A percentile compares a stretch with the other conserved stretches of the same genome.
These are phyloP conservation scores for Mycosphaerella sp. DNA, from an alignment of 2,329 filamentous ascomycete species.

Conservation along the genomic window DNA sequence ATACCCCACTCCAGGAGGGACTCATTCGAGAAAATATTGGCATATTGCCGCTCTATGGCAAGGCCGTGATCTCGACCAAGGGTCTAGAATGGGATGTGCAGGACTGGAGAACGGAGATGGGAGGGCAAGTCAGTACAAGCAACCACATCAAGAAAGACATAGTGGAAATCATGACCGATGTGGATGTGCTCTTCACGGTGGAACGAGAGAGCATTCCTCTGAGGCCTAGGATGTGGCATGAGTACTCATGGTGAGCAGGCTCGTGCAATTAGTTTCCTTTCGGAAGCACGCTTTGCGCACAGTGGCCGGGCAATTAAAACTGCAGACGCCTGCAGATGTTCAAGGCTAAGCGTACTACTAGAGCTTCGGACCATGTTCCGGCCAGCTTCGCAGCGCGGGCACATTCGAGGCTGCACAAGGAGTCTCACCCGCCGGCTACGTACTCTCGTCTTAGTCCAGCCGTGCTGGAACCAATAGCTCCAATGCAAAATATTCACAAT, in stretches of 20 bases:
- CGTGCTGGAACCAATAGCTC: neutral
- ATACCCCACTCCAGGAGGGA: conserved; percentile 46
- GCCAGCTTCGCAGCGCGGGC: neutral
- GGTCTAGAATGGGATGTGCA: conserved; percentile 89
- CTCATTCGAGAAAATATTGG: conserved; percentile 74
- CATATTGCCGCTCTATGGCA: conserved; percentile 76
- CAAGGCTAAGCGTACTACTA: neutral
- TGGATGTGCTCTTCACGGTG: conserved; percentile 45
- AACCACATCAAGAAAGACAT: conserved; percentile 42
- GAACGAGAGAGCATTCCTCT: conserved; percentile 27
- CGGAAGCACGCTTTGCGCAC: too few relatives aligned
- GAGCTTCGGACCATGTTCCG: neutral
- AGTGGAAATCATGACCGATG: conserved; percentile 37
- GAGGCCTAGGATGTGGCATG: conserved; percentile 6
- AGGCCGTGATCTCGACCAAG: conserved; percentile 66
- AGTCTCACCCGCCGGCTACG: neutral
- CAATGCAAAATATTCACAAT: neutral
- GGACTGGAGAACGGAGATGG: conserved; percentile 62
- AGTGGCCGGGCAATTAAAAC: too few relatives aligned
- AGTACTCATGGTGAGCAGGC: neutral
- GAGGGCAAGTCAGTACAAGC: conserved; percentile 45
- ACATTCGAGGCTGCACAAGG: neutral
- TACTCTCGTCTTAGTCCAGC: neutral
- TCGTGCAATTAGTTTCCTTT: too few relatives aligned
- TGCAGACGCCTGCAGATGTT: too few relatives aligned